Conservation (phyloP, 2,329 filamentous ascomycete genomes). For the Paraconiothyrium brasiliense region DNA sequence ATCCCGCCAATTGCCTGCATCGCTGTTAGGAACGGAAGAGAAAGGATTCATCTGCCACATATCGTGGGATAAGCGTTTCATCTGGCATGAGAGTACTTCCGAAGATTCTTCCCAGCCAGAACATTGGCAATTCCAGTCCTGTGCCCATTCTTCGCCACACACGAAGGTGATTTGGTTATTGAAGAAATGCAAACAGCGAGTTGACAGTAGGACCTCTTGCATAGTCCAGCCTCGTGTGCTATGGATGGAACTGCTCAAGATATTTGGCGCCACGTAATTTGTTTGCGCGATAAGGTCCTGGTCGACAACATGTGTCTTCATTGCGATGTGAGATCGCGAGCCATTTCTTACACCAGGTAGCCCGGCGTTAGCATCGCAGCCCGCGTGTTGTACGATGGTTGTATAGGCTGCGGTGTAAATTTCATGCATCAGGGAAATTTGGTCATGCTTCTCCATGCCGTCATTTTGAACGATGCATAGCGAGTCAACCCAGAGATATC, state of each 20-base stretch:
- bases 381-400: not conserved
- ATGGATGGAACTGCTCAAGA: not conserved
- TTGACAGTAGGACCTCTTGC: conserved; percentile 2
- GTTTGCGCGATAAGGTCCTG: not conserved
- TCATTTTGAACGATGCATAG: conserved; percentile 4
- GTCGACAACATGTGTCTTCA: not conserved
- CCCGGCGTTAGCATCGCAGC: not conserved
- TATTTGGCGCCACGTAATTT: not conserved
- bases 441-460: not conserved
- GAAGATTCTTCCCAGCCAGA: not conserved
- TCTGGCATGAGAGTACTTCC: not conserved
- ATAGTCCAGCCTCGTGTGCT: not conserved
- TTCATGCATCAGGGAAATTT: not conserved
- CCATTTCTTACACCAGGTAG: not conserved
- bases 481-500: conserved; percentile 7
- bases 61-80: not conserved
- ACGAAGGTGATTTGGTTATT: conserved; percentile 6
- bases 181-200: conserved; percentile 3
- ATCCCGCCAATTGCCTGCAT: not conserved
- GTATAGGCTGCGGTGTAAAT: conserved; percentile 3
- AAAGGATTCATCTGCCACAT: conserved; percentile 7
- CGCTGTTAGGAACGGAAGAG: not conserved
- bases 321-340: conserved; percentile 1
- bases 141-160: not conserved
- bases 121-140: not conserved